A percentile compares a stretch with the other conserved stretches of the same genome.
These are phyloP conservation scores for Chloranthus sessilifolius DNA, from an alignment of 164 flowering plant genomes.

Conservation along the genomic window DNA sequence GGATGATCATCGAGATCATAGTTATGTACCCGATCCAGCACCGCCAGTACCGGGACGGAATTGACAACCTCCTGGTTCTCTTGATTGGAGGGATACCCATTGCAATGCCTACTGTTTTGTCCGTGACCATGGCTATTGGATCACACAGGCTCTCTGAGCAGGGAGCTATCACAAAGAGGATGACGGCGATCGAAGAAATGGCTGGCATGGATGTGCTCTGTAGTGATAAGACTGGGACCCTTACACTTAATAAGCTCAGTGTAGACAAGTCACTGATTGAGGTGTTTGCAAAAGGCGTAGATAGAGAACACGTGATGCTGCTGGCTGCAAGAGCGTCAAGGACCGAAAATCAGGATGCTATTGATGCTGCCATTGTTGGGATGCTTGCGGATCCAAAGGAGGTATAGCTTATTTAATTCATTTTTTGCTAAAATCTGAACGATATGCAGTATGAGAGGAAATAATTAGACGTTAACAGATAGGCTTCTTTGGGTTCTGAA, in stretches of 20 bases:
- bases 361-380: slow-evolving; percentile 73
- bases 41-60: slow-evolving; percentile 61
- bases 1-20: slow-evolving; percentile 17
- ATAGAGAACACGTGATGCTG: slow-evolving; percentile 58
- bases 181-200: slow-evolving; percentile 99
- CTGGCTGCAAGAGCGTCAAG: slow-evolving; percentile 91
- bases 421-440: too few relatives aligned
- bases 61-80: slow-evolving; percentile 64
- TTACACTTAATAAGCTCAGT: slow-evolving; percentile 75
- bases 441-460: too few relatives aligned
- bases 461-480: too few relatives aligned
- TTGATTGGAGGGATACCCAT: slow-evolving; percentile 6
- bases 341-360: slow-evolving; percentile 76
- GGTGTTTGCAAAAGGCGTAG: slow-evolving; percentile 78
- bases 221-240: slow-evolving; percentile 92
- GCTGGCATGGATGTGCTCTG: slow-evolving; percentile 98
- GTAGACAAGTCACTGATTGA: slow-evolving; percentile 85
- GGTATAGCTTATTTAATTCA: too few relatives aligned
- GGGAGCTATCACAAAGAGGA: slow-evolving; percentile 97
- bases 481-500: too few relatives aligned
- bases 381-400: slow-evolving; percentile 84
- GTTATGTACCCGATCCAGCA: slow-evolving; percentile 80
- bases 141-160: slow-evolving; percentile 19
- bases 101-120: slow-evolving; percentile 5
- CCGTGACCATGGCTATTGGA: slow-evolving; percentile 23